Base-by-base conservation (phyloP, 306 rosid species). In the Begonia peltatifolia region DNA sequence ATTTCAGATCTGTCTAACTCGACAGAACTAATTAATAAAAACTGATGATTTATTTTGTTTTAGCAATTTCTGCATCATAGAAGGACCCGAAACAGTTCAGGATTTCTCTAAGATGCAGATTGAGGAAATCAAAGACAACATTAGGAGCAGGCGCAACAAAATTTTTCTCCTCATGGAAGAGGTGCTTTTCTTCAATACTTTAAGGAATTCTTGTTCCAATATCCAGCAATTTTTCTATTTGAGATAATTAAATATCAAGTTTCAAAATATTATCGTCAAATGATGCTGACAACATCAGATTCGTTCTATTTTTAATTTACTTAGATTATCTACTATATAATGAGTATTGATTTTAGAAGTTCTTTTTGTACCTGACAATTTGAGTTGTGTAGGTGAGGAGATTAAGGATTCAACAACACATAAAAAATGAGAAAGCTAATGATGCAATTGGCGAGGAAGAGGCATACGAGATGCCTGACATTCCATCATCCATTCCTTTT, bases 101-200 rank as follows among this genome's bases (percentile, higher is more conserved):
- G 97, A 85, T 71, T 85, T 89, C 72, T 87, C 74, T 56, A 87
- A 80, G 73, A 82, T 89, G 97, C 97, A 85, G 66, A 41, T 74
- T 52, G 81, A 76, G 85, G 97, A 89, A 59, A 89, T 85, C 61
- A 80, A 85, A 67, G 93, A 85, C 56, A 89, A 82, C 59, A 85
- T 89, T 17, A 76, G 73, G 71, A 89, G 97, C 44, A 59, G 97
- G 71, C 82, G 97, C 64, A 82, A 78, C 46, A 89, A 85, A 60
- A 85, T 89, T 49, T 89, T 89, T 67, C 90, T 85, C 58, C 94
- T 89, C 13, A 89, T 89, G 97, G 97, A 89, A 65, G 97, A 89
- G 97, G 97, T 83, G 23, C 43, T 50, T 10, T 68, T 63, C 41
- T 14, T 11, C 11, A 30, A 10, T 17, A 47, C 53, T 36, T 62